Evolutionary conservation across 768 basidiomycete species (phyloP), one percentile per base, ranked within the genome.

Genomic region (Suillus subaureus): DNA sequence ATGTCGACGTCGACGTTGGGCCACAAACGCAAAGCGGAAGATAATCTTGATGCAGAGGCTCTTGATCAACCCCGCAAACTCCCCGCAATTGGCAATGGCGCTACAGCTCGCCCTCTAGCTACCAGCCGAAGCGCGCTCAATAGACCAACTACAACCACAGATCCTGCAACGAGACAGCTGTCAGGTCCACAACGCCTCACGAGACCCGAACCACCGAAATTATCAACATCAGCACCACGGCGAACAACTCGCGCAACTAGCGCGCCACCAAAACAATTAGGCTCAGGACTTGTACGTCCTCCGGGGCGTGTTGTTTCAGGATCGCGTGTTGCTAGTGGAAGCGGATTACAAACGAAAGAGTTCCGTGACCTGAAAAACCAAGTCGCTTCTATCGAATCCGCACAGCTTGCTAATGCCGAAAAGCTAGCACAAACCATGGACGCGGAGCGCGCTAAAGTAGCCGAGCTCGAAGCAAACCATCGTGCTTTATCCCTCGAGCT

Each of bases 401-500:
- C 82, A 0, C 83, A 87, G 12, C 79, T 79, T 6, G 84, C 84
- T 6, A 87, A 89, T 71, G 75, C 83, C 2, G 85, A 85, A 8
- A 80, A 82, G 40, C 78, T 92, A 13, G 84, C 85, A 8, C 82
- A 84, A 8, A 86, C 88, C 58, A 87, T 92, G 87, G 87, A 87
- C 2, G 79, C 86, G 1, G 91, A 93, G 73, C 87, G 88, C 2
- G 79, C 81, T 35, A 91, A 89, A 70, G 83, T 89, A 3, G 80
- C 84, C 9, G 84, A 89, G 64, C 80, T 92, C 11, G 87, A 91
- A 68, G 80, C 84, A 5, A 87, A 90, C 71, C 88, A 90, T 61
- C 75, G 78, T 9, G 81, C 85, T 1, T 71, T 92, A 31, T 86
- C 85, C 6, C 80, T 80, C 16, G 84, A 90, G 68, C 83, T 92